Evolutionary conservation across 768 basidiomycete genomes (phyloP).

Genomic region (Rhodotorula toruloides): DNA sequence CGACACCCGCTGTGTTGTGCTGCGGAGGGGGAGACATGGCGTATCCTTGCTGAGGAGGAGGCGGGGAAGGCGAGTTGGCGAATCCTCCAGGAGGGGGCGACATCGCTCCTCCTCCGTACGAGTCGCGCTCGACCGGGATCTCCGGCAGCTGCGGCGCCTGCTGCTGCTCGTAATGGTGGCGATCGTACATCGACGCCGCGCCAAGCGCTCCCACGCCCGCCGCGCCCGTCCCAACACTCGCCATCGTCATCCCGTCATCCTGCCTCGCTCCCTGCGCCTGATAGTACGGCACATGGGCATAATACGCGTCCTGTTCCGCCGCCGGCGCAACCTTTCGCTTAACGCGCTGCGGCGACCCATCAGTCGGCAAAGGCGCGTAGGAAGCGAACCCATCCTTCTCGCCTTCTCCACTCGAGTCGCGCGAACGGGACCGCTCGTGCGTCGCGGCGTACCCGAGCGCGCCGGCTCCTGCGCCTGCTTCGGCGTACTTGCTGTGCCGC

Average conservation of each 20-base stretch:
- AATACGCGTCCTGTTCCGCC: conserved; percentile 29
- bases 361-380: background rate
- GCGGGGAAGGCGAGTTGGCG: too few species aligned
- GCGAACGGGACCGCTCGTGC: too few species aligned
- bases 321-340: conserved; percentile 14
- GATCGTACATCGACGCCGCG: background rate
- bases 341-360: background rate
- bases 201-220: background rate
- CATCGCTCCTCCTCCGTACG: too few species aligned
- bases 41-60: too few species aligned
- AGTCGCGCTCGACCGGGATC: too few species aligned
- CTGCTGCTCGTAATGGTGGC: background rate
- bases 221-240: background rate
- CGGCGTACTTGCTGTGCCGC: conserved; percentile 17
- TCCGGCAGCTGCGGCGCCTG: too few species aligned
- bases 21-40: too few species aligned
- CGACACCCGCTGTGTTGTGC: too few species aligned
- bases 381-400: conserved; percentile 10
- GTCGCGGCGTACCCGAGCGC: conserved; percentile 9
- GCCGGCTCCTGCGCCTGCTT: conserved; percentile 2
- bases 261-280: background rate
- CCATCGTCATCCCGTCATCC: background rate
- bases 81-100: too few species aligned
- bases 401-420: too few species aligned
- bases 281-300: conserved; percentile 2